These are phyloP conservation scores for Albifimbria verrucaria DNA, from an alignment of 2,329 filamentous ascomycete species.

Conservation along the genomic window DNA sequence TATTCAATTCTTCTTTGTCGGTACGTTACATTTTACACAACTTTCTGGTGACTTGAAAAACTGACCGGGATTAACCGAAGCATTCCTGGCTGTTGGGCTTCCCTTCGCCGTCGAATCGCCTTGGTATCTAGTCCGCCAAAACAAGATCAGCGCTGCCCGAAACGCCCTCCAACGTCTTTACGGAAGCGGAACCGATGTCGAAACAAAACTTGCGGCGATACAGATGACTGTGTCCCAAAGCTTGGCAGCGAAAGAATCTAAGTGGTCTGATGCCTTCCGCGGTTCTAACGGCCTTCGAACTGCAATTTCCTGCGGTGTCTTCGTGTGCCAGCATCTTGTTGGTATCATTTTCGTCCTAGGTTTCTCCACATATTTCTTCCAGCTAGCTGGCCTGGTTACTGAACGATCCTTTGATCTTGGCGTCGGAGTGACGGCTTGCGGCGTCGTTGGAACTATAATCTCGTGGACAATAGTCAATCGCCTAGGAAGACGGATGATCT, in stretches of 20 bases:
- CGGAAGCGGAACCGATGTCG: not conserved
- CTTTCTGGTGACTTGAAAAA: too few relatives aligned
- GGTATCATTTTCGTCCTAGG: constrained; percentile 12
- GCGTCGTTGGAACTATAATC: not conserved
- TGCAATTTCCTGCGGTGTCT: constrained; percentile 14
- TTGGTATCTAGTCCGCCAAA: constrained; percentile 34
- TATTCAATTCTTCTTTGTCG: too few relatives aligned
- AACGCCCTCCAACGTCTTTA: constrained; percentile 12
- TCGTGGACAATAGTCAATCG: not conserved
- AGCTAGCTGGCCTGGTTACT: constrained; percentile 12
- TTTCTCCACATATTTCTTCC: constrained; percentile 15
- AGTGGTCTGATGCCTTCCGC: constrained; percentile 8
- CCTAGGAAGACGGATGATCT: constrained; percentile 1
- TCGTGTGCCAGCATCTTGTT: constrained; percentile 13
- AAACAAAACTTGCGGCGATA: constrained; percentile 4
- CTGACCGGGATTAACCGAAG: too few relatives aligned
- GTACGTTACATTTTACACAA: too few relatives aligned
- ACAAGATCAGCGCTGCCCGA: constrained; percentile 26
- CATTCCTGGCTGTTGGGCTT: not conserved
- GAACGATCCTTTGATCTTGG: not conserved
- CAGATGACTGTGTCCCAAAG: constrained; percentile 5
- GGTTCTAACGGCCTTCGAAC: constrained; percentile 16
- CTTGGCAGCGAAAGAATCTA: constrained; percentile 2
- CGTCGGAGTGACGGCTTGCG: not conserved
- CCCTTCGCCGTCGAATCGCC: constrained; percentile 24